These are phyloP conservation scores for Solanum pennellii DNA, from an alignment of 257 asterid species.

Conservation along the genomic window DNA sequence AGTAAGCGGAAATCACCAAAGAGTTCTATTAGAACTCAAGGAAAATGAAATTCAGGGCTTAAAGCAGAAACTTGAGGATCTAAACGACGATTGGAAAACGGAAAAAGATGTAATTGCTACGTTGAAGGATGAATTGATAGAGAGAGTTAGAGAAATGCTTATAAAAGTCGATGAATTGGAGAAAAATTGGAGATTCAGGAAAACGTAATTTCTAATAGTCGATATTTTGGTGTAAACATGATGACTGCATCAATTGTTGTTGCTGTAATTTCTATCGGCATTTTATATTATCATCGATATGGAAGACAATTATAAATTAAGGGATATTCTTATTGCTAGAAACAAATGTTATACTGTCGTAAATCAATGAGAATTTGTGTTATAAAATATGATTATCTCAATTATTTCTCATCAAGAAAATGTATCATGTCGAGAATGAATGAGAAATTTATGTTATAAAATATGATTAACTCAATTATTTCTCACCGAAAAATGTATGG, in stretches of 20 bases:
- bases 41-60: neutral
- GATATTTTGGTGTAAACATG: neutral
- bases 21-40: slow-evolving; percentile 1
- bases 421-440: too few relatives aligned
- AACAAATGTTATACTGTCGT: too few relatives aligned
- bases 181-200: slow-evolving; percentile 38
- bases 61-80: neutral
- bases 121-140: neutral
- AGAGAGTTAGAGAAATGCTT: slow-evolving; percentile 6
- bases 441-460: too few relatives aligned
- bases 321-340: neutral
- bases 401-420: fast-evolving
- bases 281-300: slow-evolving; percentile 22
- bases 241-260: neutral
- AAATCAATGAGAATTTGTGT: too few relatives aligned
- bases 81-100: slow-evolving; percentile 11
- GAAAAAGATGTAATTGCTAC: slow-evolving; percentile 17
- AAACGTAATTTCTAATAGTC: slow-evolving; percentile 3
- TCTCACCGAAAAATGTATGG: fast-evolving
- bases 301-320: neutral
- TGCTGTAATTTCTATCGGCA: neutral
- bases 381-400: too few relatives aligned
- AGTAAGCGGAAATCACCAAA: slow-evolving; percentile 8
- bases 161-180: slow-evolving; percentile 22
- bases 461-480: too few relatives aligned